Evolutionary conservation across 1,284 basidiomycete genomes (phyloP), one percentile per base, ranked within the genome.

Genomic region (Paramarasmius palmivorus): DNA sequence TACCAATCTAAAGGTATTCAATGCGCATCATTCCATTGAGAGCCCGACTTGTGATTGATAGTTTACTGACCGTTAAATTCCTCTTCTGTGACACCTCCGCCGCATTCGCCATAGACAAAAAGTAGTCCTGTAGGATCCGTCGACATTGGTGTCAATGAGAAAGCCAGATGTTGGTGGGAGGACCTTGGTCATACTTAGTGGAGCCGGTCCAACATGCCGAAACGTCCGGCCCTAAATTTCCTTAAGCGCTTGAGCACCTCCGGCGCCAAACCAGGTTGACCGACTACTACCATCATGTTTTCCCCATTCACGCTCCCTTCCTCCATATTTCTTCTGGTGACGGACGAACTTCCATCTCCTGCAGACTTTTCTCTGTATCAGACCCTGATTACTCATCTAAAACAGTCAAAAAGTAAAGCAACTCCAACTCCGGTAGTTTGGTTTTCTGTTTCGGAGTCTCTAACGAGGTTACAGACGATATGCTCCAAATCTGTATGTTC

Each of bases 291-390:
- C 29, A 17, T 25, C 48, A 72, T 78, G 74, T 73, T 81, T 53
- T 69, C 78, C 19, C 75, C 76, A 1, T 70, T 74, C 53, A 67
- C 75, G 38, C 67, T 83, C 10, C 77, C 80, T 3, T 59, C 73
- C 14, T 73, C 73, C 8, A 73, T 79, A 17, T 55, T 83, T 2
- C 60, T 87, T 9, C 69, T 90, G 1, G 71, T 90, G 10, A 86
- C 86, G 3, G 88, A 91, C 62, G 78, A 86, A 54, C 70, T 90
- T 0, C 70, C 75, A 1, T 78, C 88, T 0, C 83, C 88, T 3
- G 83, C 82, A 8, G 84, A 88, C 56, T 90, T 90, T 59, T 59
- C 86, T 14, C 70, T 91, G 1, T 81, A 86, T 56, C 73, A 72
- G 19, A 68, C 72, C 38, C 58, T 90, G 3, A 63, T 73, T 19